Evolutionary conservation across 441 rosid genomes (phyloP), one percentile per base, ranked within the genome.

Genomic region (Manihot esculenta): DNA sequence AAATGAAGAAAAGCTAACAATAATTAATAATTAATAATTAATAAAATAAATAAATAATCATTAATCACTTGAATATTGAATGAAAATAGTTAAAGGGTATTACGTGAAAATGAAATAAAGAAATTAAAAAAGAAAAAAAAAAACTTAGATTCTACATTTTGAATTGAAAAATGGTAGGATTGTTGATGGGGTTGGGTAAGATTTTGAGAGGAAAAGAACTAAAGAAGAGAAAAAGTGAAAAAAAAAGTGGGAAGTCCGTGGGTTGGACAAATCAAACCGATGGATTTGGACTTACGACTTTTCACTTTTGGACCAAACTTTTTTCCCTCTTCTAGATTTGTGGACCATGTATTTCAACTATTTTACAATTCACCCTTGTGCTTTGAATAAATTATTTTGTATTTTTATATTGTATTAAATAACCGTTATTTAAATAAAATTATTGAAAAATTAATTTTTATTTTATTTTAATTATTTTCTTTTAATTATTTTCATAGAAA

Each of bases 161-260:
- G 6, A 8, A 75, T 14, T 17, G 64, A 71, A 66, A 64, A 74
- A 61, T 23, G 24, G 45, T 50, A 69, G 62, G 21, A 38, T 18
- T 33, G 3, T 20, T 20, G 48, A 62, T 27, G 26, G n/a, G n/a
- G n/a, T n/a, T n/a, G n/a, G n/a, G n/a, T n/a, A n/a, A n/a, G n/a
- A n/a, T n/a, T n/a, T n/a, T 38, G 63, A 62, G 68, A 38, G 55
- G 42, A 11, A 26, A n/a, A 51, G 50, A 54, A 62, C 44, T 23
- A 75, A 38, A 20, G 17, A 41, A 41, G 18, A 38, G n/a, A n/a
- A n/a, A n/a, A 33, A 33, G 1, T 20, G 74, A 76, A 79, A 82
- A 47, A 70, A 76, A 77, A 80, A 76, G 88, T 85, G 85, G 84
- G 85, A 85, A 76, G 70, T 50, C 77, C 73, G 77, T 70, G 70